These are phyloP conservation scores for Calonectria fujianensis DNA, from an alignment of 2,329 filamentous ascomycete species.

Conservation along the genomic window DNA sequence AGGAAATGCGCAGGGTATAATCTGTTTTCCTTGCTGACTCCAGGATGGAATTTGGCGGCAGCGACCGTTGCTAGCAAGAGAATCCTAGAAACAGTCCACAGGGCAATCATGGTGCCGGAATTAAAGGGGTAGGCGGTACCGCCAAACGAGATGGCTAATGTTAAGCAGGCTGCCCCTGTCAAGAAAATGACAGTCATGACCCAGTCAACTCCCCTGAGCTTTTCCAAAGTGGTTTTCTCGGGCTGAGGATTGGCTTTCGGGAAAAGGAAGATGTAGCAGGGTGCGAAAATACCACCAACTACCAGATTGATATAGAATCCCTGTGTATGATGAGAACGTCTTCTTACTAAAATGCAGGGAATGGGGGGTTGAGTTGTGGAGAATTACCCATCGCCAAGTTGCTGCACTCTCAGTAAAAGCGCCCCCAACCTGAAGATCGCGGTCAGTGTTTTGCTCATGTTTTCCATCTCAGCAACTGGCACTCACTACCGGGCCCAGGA, in stretches of 20 bases:
- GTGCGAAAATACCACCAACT: constrained; percentile 61
- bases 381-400: constrained; percentile 62
- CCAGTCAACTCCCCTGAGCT: constrained; percentile 55
- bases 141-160: constrained; percentile 70
- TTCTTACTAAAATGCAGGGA: too few species aligned
- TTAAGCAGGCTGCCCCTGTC: constrained; percentile 60
- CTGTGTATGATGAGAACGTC: constrained; percentile 31
- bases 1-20: constrained; percentile 35
- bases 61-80: constrained; percentile 63
- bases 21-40: constrained; percentile 63
- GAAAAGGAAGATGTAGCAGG: constrained; percentile 66
- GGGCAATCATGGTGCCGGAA: constrained; percentile 64
- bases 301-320: constrained; percentile 72
- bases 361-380: too few species aligned
- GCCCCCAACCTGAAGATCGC: constrained; percentile 59
- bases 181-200: constrained; percentile 55
- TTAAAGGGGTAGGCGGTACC: constrained; percentile 70
- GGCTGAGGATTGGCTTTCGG: constrained; percentile 58
- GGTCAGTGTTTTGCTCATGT: too few species aligned
- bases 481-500: constrained; percentile 62
- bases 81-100: constrained; percentile 67
- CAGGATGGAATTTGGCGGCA: constrained; percentile 65
- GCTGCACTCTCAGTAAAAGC: constrained; percentile 62
- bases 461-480: not conserved
- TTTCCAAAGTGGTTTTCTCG: constrained; percentile 37